Evolutionary conservation across 2,329 filamentous ascomycete species (phyloP).

Genomic region (Cucurbitaria berberidis): DNA sequence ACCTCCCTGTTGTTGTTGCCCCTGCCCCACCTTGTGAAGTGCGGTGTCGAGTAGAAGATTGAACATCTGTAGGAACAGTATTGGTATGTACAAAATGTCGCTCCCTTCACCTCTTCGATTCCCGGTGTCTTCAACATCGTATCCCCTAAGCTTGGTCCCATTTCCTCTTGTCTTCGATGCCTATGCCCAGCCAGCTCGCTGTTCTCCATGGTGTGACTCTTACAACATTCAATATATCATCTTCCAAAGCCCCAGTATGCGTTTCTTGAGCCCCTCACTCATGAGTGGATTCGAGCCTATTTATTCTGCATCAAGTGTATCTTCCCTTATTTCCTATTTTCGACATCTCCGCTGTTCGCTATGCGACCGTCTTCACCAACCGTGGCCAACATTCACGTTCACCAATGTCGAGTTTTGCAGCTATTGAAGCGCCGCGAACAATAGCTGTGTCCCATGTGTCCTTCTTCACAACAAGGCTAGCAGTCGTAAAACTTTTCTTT

Average conservation of each 20-base stretch:
- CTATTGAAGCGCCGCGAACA: slow-evolving; percentile 10
- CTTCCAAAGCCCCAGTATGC: neutral
- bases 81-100: slow-evolving; percentile 10
- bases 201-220: neutral
- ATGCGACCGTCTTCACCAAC: slow-evolving; percentile 5
- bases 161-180: neutral
- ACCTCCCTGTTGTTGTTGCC: slow-evolving; percentile 8
- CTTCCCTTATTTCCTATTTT: neutral
- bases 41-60: neutral
- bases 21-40: slow-evolving; percentile 9
- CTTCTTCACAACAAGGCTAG: neutral
- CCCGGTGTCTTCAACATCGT: neutral
- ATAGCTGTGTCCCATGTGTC: slow-evolving; percentile 9
- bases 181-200: neutral
- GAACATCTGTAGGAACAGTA: neutral
- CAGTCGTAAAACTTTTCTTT: neutral
- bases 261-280: neutral
- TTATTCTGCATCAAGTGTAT: neutral
- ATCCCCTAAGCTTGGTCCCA: neutral
- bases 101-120: neutral
- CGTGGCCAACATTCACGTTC: slow-evolving; percentile 18
- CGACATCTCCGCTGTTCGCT: neutral
- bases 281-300: neutral
- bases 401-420: slow-evolving; percentile 9
- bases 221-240: neutral